Evolutionary conservation across 306 rosid genomes (phyloP), one percentile per base, ranked within the genome.

Genomic region (Leucaena leucocephala): DNA sequence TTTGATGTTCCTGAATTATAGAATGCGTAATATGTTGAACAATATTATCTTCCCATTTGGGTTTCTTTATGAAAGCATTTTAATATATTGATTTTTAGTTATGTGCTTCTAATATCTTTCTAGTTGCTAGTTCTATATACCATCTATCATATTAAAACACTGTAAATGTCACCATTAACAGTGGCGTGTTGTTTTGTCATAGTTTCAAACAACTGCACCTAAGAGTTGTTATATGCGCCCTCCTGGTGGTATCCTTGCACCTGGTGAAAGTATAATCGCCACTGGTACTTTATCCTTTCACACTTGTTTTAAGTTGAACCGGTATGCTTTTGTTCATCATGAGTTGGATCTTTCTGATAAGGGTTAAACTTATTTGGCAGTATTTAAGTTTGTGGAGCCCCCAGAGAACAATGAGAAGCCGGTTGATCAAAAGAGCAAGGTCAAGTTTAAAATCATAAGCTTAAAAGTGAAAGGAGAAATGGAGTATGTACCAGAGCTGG

Each of bases 141-240:
- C 49, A 11, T 46, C 13, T n/a, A n/a, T 66, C 49, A 66, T 12
- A 42, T n/a, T 68, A 2, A 19, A 68, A 43, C 81, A 38, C 73
- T 63, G 14, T 36, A 39, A 36, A 61, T 62, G 12, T 74, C 69
- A 43, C 77, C 36, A 39, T 75, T 68, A 42, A 82, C 44, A 39
- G 46, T 77, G 71, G 72, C 74, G 3, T 75, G 16, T 85, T 82
- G 73, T 78, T 78, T 62, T 77, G 80, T 86, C 80, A 66, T 71
- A 94, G 98, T 94, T 94, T 81, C 98, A 94, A 92, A 94, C 98
- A 68, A 94, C 98, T 64, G 98, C 98, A 22, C 98, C 98, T 43
- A 94, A 94, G 89, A 94, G 98, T 77, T 94, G 98, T 75, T 94
- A 89, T 85, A 94, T 94, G 98, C 97, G 97, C 46, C 98, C 97